Evolutionary conservation across 1,139 yeast genomes (phyloP), one percentile per base, ranked within the genome.

Genomic region (Pichia sp.): DNA sequence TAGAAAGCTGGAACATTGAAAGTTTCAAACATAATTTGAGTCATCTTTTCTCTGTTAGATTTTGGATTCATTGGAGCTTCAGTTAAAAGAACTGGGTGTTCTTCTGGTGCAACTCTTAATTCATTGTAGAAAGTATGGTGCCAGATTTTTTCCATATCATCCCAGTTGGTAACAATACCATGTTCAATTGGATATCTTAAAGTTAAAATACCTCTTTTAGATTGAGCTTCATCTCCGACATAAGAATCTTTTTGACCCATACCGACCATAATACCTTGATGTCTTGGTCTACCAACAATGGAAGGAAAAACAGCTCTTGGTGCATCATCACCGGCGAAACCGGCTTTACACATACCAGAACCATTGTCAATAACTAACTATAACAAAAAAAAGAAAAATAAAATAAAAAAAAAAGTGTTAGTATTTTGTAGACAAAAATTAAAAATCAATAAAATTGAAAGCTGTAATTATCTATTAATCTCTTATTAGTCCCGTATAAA

Each of bases 271-370:
- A 89, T 90, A 83, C 97, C 98, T 77, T 92, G 97, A 75, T 92
- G 98, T 84, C 97, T 92, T 79, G 98, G 97, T 80, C 98, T 94
- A 78, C 98, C 98, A 62, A 92, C 98, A 70, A 92, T 92, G 58
- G 98, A 92, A 69, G 98, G 98, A 90, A 92, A 92, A 66, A 92
- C 98, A 67, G 98, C 98, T 76, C 97, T 87, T 72, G 98, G 98
- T 61, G 98, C 97, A 78, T 92, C 98, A 72, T 92, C 98, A 79
- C 98, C 98, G 82, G 98, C 98, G 74, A 90, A 92, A 78, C 98
- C 98, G 94, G 97, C 97, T 75, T 92, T 92, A 84, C 97, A 92
- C 97, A 92, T 92, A 83, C 98, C 98, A 71, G 98, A 92, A 80
- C 98, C 98, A 78, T 92, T 92, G 74, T 92, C 98, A 76, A 92